A percentile compares a stretch with the other conserved stretches of the same genome.
Evolutionary conservation across 1,284 basidiomycete genomes (phyloP).

Genomic region (Chondrostereum purpureum): DNA sequence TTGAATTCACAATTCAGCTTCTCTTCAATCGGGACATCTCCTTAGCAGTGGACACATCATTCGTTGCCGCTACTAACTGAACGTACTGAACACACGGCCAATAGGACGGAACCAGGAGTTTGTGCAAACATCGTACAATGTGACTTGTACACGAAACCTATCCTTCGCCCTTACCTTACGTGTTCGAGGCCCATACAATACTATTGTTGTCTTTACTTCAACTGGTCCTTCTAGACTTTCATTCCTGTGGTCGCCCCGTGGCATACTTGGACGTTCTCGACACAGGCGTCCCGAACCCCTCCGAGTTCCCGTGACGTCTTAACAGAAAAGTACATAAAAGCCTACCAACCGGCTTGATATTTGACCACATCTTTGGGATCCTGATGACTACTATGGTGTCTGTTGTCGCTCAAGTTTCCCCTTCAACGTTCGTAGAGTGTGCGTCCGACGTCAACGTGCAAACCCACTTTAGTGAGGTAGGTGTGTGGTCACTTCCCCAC

Average conservation of each 20-base stretch:
- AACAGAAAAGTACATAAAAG: background rate
- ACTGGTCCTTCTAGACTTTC: conserved; percentile 9
- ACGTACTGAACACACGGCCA: too few relatives aligned
- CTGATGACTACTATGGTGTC: conserved; percentile 27
- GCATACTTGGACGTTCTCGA: background rate
- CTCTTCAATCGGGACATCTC: too few relatives aligned
- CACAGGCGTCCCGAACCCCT: conserved; percentile 1
- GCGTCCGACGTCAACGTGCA: conserved; percentile 23
- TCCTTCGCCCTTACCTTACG: too few relatives aligned
- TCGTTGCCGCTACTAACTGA: too few relatives aligned
- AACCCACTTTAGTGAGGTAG: conserved; percentile 36
- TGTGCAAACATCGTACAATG: too few relatives aligned
- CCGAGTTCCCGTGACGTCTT: conserved; percentile 8
- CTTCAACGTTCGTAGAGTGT: conserved; percentile 24
- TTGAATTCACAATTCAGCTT: too few relatives aligned
- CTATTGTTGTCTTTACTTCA: too few relatives aligned
- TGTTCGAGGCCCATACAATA: too few relatives aligned
- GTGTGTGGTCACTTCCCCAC: too few relatives aligned
- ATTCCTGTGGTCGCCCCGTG: background rate
- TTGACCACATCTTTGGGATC: background rate
- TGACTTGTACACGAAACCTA: too few relatives aligned
- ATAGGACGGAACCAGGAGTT: too few relatives aligned
- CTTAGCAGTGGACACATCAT: too few relatives aligned
- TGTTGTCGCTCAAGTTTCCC: conserved; percentile 26
- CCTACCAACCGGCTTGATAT: conserved; percentile 8